Evolutionary conservation across 768 basidiomycete genomes (phyloP), one percentile per base, ranked within the genome.

Genomic region (Gloeophyllum trabeum): DNA sequence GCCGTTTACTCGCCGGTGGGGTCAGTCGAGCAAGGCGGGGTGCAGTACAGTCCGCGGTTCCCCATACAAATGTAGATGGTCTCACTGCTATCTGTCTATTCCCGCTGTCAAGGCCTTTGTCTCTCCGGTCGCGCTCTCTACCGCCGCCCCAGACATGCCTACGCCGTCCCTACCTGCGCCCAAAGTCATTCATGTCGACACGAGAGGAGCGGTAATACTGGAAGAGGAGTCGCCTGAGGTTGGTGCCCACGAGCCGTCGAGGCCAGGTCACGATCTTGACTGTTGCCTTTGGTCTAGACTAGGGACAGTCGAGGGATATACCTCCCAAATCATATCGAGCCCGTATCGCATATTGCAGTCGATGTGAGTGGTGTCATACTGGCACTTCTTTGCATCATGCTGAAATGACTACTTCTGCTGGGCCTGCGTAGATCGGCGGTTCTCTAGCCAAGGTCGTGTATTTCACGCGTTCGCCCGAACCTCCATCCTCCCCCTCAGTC

Each of bases 401-500:
- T 18, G 18, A 25, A 39, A 32, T 36, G 24, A 40, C 24, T 36
- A 35, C 46, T 41, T 40, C 36, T 54, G 42, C 46, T 53, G 46
- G 14, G 24, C 40, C 21, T 16, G 20, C 20, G 10, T 61, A 97
- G 93, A 84, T 98, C 57, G 96, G 96, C 21, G 96, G 96, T 34
- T 96, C 93, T 10, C 67, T 99, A 12, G 94, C 93, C 46, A 99
- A 99, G 62, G 88, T 99, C 40, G 90, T 96, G 51, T 99, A 97
- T 65, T 98, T 98, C 61, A 97, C 94, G 35, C 84, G 96, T 39
- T 91, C 92, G 5, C 81, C 86, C 3, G 81, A 86, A 43, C 83
- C 84, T 3, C 82, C 83, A n/a, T 69, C 77, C 23, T 84, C 88
- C 5, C 84, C 88, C 5, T 79, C 82, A 10, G 55, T 79, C 32